These are phyloP conservation scores for Hypoxylon fuscum DNA, from an alignment of 495 filamentous ascomycete species.

Conservation along the genomic window DNA sequence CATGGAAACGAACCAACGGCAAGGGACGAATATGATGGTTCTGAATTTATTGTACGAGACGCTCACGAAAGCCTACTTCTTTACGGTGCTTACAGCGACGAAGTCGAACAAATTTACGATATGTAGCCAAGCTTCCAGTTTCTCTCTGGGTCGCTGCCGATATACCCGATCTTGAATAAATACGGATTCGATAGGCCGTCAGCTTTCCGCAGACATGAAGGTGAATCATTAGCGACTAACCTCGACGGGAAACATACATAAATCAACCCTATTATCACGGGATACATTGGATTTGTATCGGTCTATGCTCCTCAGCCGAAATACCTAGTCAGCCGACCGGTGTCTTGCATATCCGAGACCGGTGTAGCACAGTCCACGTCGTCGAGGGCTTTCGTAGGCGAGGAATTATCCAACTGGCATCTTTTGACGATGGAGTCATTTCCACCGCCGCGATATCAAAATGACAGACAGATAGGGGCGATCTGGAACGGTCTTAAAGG, in stretches of 20 bases:
- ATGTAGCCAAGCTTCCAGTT: background rate
- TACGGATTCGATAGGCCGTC: constrained; percentile 2
- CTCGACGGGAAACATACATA: background rate
- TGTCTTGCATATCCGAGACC: background rate
- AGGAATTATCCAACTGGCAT: background rate
- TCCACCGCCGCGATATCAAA: background rate
- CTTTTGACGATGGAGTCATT: background rate
- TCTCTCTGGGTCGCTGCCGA: background rate
- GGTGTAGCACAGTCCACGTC: background rate
- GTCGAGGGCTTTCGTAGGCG: background rate
- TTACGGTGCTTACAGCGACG: background rate
- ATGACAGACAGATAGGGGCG: constrained; percentile 8
- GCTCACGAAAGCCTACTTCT: background rate
- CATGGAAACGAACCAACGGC: constrained; percentile 8
- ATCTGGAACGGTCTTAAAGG: constrained; percentile 14
- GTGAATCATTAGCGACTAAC: background rate
- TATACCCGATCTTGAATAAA: constrained; percentile 3
- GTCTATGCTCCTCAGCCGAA: background rate
- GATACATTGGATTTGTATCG: background rate
- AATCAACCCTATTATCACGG: background rate
- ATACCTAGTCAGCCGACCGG: background rate
- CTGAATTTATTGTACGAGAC: background rate
- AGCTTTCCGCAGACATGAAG: background rate
- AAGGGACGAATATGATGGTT: constrained; percentile 1
- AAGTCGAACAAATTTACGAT: background rate